Evolutionary conservation across 495 filamentous ascomycete species (phyloP).

Genomic region (Talaromyces wortmannii): DNA sequence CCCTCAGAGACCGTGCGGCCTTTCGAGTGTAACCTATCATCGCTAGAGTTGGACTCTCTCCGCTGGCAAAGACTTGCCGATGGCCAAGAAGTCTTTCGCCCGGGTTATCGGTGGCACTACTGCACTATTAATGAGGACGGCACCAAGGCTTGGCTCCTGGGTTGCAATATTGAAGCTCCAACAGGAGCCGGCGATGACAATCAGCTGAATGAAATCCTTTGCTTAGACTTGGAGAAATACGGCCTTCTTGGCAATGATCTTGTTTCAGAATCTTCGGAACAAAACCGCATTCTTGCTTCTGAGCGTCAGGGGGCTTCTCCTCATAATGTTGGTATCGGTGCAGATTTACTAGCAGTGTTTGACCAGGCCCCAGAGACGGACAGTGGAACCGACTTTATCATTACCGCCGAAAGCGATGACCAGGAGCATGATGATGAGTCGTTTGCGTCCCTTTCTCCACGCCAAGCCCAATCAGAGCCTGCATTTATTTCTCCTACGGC

Average conservation of each 20-base stretch:
- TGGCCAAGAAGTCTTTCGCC: slow-evolving; percentile 83
- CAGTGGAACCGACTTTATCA: slow-evolving; percentile 76
- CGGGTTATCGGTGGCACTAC: slow-evolving; percentile 92
- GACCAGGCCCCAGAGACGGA: slow-evolving; percentile 70
- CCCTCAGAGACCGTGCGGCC: slow-evolving; percentile 76
- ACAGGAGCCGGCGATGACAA: slow-evolving; percentile 63
- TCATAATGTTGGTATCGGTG: slow-evolving; percentile 59
- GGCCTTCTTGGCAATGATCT: slow-evolving; percentile 79
- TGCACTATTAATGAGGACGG: slow-evolving; percentile 89
- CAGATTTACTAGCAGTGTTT: slow-evolving; percentile 79
- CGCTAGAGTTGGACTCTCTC: slow-evolving; percentile 75
- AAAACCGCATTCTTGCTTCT: slow-evolving; percentile 44
- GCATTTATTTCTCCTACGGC: slow-evolving; percentile 57
- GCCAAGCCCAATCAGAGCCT: slow-evolving; percentile 32
- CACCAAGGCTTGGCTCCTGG: slow-evolving; percentile 94
- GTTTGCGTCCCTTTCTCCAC: slow-evolving; percentile 21
- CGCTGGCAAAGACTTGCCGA: slow-evolving; percentile 93
- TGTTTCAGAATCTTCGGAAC: slow-evolving; percentile 50
- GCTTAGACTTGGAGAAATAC: slow-evolving; percentile 80
- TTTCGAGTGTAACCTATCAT: slow-evolving; percentile 83
- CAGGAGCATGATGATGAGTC: slow-evolving; percentile 48
- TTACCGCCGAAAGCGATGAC: slow-evolving; percentile 72
- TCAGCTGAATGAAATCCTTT: slow-evolving; percentile 86
- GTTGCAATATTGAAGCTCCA: slow-evolving; percentile 67
- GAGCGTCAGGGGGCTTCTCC: slow-evolving; percentile 38